A percentile compares a stretch with the other conserved stretches of the same genome.
Conservation (phyloP, 306 rosid genomes). For the Casuarina equisetifolia region DNA sequence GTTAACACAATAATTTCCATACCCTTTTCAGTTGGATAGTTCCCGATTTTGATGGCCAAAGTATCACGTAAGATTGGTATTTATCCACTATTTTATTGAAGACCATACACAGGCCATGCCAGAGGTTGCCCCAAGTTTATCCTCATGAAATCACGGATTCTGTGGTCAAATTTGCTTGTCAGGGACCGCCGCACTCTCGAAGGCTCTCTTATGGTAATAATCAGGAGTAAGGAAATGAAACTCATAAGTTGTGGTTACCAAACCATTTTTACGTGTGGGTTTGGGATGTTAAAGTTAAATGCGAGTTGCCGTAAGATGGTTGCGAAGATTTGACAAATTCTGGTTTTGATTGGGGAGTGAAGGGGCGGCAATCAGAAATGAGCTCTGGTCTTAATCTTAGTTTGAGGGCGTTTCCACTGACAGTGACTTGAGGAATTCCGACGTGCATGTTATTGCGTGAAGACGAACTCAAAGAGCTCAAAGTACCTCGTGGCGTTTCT, state of each 20-base stretch:
- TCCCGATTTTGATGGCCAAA: constrained; percentile 19
- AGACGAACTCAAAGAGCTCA: too few species aligned
- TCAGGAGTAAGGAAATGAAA: constrained; percentile 10
- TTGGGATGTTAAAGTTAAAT: neutral
- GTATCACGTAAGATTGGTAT: constrained; percentile 26
- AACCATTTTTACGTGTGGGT: constrained; percentile 6
- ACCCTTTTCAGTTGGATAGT: constrained; percentile 9
- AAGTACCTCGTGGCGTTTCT: too few species aligned
- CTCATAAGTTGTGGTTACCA: neutral
- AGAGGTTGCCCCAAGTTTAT: neutral
- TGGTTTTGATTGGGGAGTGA: constrained; percentile 17
- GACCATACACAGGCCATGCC: neutral
- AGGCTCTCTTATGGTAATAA: neutral
- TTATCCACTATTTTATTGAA: neutral
- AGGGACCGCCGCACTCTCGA: neutral
- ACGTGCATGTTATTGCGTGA: too few species aligned
- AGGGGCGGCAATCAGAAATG: neutral
- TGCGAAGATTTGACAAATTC: neutral
- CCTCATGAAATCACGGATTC: constrained; percentile 12
- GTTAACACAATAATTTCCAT: neutral
- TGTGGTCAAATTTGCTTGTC: constrained; percentile 13
- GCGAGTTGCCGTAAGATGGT: constrained; percentile 17
- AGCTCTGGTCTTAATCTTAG: neutral
- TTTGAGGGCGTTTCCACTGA: neutral
- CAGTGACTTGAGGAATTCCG: too few species aligned